These are phyloP conservation scores for Naganishia albida DNA, from an alignment of 1,284 basidiomycete species.

Conservation along the genomic window DNA sequence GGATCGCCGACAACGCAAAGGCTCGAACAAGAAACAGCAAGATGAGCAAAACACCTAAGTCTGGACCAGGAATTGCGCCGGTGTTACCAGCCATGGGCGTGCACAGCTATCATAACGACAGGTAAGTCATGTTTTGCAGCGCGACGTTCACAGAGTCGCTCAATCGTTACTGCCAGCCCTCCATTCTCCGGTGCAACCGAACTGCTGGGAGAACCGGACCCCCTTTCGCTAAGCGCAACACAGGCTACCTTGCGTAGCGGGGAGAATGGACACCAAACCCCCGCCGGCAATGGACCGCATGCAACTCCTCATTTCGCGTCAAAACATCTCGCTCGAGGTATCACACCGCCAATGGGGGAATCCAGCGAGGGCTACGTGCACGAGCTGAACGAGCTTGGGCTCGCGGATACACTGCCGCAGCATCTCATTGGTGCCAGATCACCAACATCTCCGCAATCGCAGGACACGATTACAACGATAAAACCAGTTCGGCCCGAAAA, in stretches of 20 bases:
- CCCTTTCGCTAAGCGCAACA: slow-evolving; percentile 10
- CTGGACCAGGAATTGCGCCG: slow-evolving; percentile 42
- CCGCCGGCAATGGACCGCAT: background rate
- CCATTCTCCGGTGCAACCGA: slow-evolving; percentile 35
- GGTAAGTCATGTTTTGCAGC: slow-evolving; percentile 40
- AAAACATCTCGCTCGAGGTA: slow-evolving; percentile 17
- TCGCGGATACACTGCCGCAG: slow-evolving; percentile 6
- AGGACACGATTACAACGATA: background rate
- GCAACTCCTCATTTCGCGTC: slow-evolving; percentile 15
- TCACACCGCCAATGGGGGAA: slow-evolving; percentile 16
- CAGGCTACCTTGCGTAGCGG: background rate
- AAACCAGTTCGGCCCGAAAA: slow-evolving; percentile 9
- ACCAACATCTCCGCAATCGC: slow-evolving; percentile 1
- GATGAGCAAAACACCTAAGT: slow-evolving; percentile 27
- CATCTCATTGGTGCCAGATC: background rate
- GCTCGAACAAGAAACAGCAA: background rate
- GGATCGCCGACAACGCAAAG: too few relatives aligned
- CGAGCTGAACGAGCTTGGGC: background rate
- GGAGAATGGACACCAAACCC: background rate
- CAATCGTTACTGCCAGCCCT: slow-evolving; percentile 18
- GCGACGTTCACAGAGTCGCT: background rate
- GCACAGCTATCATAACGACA: slow-evolving; percentile 52
- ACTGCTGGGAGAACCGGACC: slow-evolving; percentile 29
- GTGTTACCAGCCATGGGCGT: slow-evolving; percentile 52
- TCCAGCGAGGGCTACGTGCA: background rate